These are phyloP conservation scores for Phytophthora foliorum DNA, from an alignment of 352 stramenopile species.

Conservation along the genomic window DNA sequence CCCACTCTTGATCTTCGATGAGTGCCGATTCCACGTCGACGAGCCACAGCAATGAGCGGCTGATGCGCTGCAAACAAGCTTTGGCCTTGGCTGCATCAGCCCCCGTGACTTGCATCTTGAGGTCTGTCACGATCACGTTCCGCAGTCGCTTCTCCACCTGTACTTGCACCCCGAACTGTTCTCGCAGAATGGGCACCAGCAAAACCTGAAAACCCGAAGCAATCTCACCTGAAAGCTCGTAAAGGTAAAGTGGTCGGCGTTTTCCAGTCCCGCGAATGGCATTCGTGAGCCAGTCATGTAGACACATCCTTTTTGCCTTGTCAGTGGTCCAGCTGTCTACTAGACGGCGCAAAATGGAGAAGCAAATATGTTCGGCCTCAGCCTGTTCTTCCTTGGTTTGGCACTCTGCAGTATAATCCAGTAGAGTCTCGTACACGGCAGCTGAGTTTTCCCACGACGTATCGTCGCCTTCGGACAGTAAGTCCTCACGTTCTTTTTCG, in stretches of 20 bases:
- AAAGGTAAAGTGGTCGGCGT: constrained; percentile 61
- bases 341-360: constrained; percentile 63
- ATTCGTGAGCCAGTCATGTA: constrained; percentile 82
- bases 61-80: constrained; percentile 58
- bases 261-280: constrained; percentile 66
- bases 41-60: constrained; percentile 62
- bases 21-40: constrained; percentile 57
- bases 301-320: constrained; percentile 74
- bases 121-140: constrained; percentile 71
- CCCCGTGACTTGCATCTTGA: constrained; percentile 55
- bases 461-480: constrained; percentile 44
- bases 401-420: constrained; percentile 32
- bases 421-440: constrained; percentile 54
- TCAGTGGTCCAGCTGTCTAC: constrained; percentile 77
- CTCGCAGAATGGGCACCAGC: constrained; percentile 64
- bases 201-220: constrained; percentile 70
- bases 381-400: constrained; percentile 46
- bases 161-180: constrained; percentile 66
- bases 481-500: constrained; percentile 34
- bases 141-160: constrained; percentile 68
- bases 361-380: constrained; percentile 67
- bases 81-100: constrained; percentile 39
- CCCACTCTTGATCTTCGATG: constrained; percentile 53
- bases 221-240: constrained; percentile 71
- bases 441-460: constrained; percentile 53